These are phyloP conservation scores for Selenicereus undatus DNA, from an alignment of 148 eudicot species.

Conservation along the genomic window DNA sequence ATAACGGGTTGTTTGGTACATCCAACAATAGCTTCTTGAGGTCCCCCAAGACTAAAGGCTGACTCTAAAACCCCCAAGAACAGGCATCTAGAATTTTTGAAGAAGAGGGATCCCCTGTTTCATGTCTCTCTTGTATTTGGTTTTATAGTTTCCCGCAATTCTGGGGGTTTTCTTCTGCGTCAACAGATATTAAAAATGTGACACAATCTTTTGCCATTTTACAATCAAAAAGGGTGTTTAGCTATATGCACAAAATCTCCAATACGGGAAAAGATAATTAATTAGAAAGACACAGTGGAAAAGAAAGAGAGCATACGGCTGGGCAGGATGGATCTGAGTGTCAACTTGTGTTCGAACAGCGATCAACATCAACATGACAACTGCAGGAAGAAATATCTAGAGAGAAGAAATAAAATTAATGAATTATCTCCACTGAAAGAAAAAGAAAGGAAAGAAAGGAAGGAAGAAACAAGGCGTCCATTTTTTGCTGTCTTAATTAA, in stretches of 20 bases:
- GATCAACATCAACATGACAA: conserved; percentile 92
- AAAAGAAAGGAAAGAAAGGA: too few species aligned
- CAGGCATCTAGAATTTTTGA: neutral
- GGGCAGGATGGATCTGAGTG: conserved; percentile 72
- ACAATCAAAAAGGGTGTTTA: neutral
- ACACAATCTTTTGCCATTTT: neutral
- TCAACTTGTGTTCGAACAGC: conserved; percentile 88
- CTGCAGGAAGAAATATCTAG: conserved; percentile 87
- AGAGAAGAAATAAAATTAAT: conserved; percentile 4
- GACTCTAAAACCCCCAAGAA: conserved; percentile 6
- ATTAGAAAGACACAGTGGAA: conserved; percentile 13
- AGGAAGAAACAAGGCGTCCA: neutral
- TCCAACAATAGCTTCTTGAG: neutral
- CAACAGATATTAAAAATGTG: neutral
- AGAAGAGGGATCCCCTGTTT: neutral
- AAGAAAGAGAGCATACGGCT: conserved; percentile 57
- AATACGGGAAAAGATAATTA: conserved; percentile 8
- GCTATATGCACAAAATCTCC: conserved; percentile 1
- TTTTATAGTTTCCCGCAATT: neutral
- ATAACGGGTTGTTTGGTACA: neutral
- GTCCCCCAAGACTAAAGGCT: neutral
- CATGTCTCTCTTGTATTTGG: neutral
- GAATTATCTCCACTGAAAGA: neutral
- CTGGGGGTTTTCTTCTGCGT: neutral
- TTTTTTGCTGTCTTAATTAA: neutral